Percentiles rank a stretch among this genome's conserved stretches.
These are phyloP conservation scores for Lyophyllum decastes DNA, from an alignment of 768 basidiomycete genomes.

Conservation along the genomic window DNA sequence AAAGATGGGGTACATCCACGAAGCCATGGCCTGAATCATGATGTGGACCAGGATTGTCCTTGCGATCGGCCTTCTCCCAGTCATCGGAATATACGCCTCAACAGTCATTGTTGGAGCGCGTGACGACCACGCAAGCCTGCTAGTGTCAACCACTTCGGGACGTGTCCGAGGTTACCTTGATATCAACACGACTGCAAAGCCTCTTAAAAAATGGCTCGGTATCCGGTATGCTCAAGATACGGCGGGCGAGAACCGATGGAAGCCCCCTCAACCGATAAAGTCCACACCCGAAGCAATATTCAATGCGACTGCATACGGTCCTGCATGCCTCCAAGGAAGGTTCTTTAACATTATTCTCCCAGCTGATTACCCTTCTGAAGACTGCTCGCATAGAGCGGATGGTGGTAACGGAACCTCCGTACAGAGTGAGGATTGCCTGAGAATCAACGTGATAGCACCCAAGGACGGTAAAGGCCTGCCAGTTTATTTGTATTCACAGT, in stretches of 20 bases:
- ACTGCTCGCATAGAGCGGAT: slow-evolving; percentile 21
- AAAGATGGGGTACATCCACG: neutral
- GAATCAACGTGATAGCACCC: slow-evolving; percentile 44
- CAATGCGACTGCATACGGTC: slow-evolving; percentile 31
- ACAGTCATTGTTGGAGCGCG: neutral
- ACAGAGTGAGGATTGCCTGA: slow-evolving; percentile 42
- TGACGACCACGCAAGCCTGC: neutral
- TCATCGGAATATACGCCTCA: neutral
- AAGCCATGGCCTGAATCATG: neutral
- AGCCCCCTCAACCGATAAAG: slow-evolving; percentile 24
- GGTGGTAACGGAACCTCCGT: slow-evolving; percentile 34
- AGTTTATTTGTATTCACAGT: slow-evolving; percentile 31
- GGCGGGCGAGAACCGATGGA: slow-evolving; percentile 29
- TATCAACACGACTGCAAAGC: slow-evolving; percentile 18
- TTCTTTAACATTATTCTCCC: neutral
- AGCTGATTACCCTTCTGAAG: neutral
- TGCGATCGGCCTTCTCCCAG: neutral
- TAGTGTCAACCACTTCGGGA: slow-evolving; percentile 26
- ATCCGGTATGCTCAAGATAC: slow-evolving; percentile 32
- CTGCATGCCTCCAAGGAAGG: slow-evolving; percentile 35
- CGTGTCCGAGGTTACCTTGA: slow-evolving; percentile 26
- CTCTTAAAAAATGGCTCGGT: slow-evolving; percentile 31
- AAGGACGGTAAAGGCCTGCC: slow-evolving; percentile 30
- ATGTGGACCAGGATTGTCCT: neutral
- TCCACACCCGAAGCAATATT: slow-evolving; percentile 14